Evolutionary conservation across 1,139 yeast species (phyloP).

Genomic region (Taiozyma onychis): DNA sequence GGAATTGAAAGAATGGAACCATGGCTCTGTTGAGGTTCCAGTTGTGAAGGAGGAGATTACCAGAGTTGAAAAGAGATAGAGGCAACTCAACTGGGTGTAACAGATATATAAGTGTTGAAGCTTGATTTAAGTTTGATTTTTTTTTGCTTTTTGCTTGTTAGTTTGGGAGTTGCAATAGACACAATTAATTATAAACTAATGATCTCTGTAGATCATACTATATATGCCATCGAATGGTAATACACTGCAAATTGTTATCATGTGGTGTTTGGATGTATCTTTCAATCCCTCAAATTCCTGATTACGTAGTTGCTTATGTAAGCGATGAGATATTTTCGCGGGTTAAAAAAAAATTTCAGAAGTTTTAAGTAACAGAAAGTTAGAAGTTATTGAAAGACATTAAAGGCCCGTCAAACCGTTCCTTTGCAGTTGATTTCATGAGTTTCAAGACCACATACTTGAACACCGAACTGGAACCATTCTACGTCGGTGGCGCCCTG

Average conservation of each 20-base stretch:
- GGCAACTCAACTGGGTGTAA: not conserved
- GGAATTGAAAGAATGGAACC: constrained; percentile 70
- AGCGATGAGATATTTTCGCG: constrained; percentile 5
- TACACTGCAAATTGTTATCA: too few relatives aligned
- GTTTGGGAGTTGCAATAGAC: not conserved
- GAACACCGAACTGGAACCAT: constrained; percentile 55
- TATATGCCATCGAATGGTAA: too few relatives aligned
- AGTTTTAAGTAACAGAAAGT: too few relatives aligned
- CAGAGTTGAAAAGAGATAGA: constrained; percentile 1
- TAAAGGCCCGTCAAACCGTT: not conserved
- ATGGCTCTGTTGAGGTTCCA: constrained; percentile 21
- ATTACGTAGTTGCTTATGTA: not conserved
- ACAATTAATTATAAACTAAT: not conserved
- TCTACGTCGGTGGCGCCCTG: constrained; percentile 79
- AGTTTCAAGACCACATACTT: constrained; percentile 30
- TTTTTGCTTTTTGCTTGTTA: not conserved
- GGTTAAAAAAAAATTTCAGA: not conserved
- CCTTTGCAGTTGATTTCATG: constrained; percentile 7
- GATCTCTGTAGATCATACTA: too few relatives aligned
- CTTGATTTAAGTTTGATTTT: not conserved
- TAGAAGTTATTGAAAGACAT: too few relatives aligned
- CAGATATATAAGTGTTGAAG: not conserved
- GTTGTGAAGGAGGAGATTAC: constrained; percentile 19
- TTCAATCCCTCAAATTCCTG: not conserved
- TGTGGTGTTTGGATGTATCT: not conserved